These are phyloP conservation scores for Boechera retrofracta DNA, from an alignment of 345 rosid genomes.

Conservation along the genomic window DNA sequence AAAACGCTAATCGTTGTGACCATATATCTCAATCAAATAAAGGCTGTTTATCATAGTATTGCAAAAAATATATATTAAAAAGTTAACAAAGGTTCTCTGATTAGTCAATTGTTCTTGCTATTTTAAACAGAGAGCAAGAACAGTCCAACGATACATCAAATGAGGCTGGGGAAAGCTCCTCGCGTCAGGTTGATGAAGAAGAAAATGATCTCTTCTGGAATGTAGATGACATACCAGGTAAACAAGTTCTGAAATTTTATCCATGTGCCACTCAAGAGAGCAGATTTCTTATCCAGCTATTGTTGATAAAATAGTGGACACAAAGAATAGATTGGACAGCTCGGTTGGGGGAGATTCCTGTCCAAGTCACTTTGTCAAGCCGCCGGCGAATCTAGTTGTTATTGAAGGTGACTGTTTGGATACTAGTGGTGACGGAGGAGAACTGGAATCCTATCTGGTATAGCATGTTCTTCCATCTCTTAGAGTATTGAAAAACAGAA, in stretches of 20 bases:
- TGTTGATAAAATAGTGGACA: constrained; percentile 62
- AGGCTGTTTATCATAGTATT: neutral
- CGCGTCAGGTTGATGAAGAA: constrained; percentile 51
- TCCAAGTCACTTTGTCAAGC: constrained; percentile 72
- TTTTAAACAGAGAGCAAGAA: constrained; percentile 64
- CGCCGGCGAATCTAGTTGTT: constrained; percentile 94
- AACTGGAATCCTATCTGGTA: constrained; percentile 97
- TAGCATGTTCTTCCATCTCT: constrained; percentile 27
- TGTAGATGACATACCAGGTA: constrained; percentile 82
- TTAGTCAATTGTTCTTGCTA: constrained; percentile 1
- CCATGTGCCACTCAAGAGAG: constrained; percentile 1
- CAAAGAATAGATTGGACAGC: constrained; percentile 74
- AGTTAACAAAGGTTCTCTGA: neutral
- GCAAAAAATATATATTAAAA: neutral
- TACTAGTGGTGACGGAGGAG: constrained; percentile 73
- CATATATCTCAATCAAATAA: neutral
- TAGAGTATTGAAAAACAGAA: constrained; percentile 30
- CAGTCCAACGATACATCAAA: constrained; percentile 54
- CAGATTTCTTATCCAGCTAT: constrained; percentile 4
- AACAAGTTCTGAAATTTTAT: constrained; percentile 18
- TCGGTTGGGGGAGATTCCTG: constrained; percentile 58
- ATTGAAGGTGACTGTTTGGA: constrained; percentile 95
- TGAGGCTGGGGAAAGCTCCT: constrained; percentile 53
- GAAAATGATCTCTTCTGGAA: constrained; percentile 81
- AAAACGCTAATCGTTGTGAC: constrained; percentile 4